Base-by-base conservation (phyloP, 2,329 filamentous ascomycete genomes). In the Amesomyces nigricolor region DNA sequence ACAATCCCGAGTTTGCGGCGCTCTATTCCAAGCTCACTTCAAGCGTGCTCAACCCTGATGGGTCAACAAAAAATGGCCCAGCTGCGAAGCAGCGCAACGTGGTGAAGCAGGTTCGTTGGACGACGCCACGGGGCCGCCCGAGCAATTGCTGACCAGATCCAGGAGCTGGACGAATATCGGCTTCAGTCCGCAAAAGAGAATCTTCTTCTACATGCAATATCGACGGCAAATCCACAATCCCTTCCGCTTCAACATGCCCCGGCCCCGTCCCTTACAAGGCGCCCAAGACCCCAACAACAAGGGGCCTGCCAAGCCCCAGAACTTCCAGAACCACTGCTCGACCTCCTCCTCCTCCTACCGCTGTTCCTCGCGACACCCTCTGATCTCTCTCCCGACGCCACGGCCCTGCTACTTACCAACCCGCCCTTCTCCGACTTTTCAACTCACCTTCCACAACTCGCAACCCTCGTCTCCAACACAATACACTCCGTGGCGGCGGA, bases 1-100 rank as follows among this genome's bases (percentile, higher is more conserved):
- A 72, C 56, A 85, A 86, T 59, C 82, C 82, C 0, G 75, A 79
- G 19, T 86, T 86, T 62, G 78, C 79, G n/a, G 71, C 73, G 35
- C 73, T 86, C 5, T 81, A 85, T 67, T 72, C 70, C 14, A 78
- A 73, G 11, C 71, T 86, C 45, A 79, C 77, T 6, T 77, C 73
- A 1, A 72, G 72, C 2, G 66, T 84, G 26, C 73, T 86, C 5
- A 81, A 82, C 60, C 68, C 76, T 0, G 78, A 85, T 67, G 81
- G 78, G 2, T 81, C 82, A 8, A 81, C 80, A 2, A 80, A 75
- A 63, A 69, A 74, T n/a, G 73, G 78, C 61, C 70, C 73, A n/a
- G 69, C 71, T 2, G 73, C 73, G 14, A 76, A 77, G 60, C 75
- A 81, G 64, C 74, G 78, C 19, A 73, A 76, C 54, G 71, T 71